Base-by-base conservation (phyloP, 2,329 filamentous ascomycete genomes). In the Geosmithia flava region DNA sequence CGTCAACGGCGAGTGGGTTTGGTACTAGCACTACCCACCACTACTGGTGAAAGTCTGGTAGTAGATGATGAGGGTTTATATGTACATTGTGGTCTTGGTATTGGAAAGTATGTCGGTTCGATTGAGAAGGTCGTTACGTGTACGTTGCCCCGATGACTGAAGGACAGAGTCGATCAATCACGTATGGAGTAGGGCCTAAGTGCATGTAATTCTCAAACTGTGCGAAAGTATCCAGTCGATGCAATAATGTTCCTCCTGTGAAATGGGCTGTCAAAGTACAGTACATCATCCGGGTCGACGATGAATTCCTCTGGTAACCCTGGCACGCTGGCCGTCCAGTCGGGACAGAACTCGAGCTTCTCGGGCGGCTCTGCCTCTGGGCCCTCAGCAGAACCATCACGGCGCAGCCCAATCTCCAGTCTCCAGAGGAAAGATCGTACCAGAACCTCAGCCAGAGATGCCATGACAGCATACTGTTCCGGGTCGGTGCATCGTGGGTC, bases 401-500 rank as follows among this genome's bases (percentile, higher is more conserved):
- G 49, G 10, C 56, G 52, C 3, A 56, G 46, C 6, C 55, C 56
- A 27, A 54, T 39, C 20, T 52, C 30, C n/a, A 57, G 40, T 4
- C 56, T 50, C 56, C 54, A 58, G 20, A 47, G 56, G 47, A 58
- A 58, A 16, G 53, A 50, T 5, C 52, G 50, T 3, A 52, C 53
- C 1, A 58, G 46, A 2, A 49, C 44, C 47, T 59, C 56, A 3
- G 50, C 53, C 41, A 56, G 40, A 17, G 55, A 51, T 1, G 56
- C 55, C 51, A 58, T 48, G 16, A 56, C 51, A 23, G 54, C 55
- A 29, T 54, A 54, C 19, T 55, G 55, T 40, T 58, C 56, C 29
- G 45, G 43, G 39, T 56, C 50, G 29, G 48, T 42, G 20, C 50
- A 52, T 17, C 19, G 27, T 15, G 53, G 54, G 48, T 59, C 56